A percentile compares a stretch with the other conserved stretches of the same genome.
Conservation (phyloP, 371 early-diverging fungal species). For the Sporodiniella umbellata region DNA sequence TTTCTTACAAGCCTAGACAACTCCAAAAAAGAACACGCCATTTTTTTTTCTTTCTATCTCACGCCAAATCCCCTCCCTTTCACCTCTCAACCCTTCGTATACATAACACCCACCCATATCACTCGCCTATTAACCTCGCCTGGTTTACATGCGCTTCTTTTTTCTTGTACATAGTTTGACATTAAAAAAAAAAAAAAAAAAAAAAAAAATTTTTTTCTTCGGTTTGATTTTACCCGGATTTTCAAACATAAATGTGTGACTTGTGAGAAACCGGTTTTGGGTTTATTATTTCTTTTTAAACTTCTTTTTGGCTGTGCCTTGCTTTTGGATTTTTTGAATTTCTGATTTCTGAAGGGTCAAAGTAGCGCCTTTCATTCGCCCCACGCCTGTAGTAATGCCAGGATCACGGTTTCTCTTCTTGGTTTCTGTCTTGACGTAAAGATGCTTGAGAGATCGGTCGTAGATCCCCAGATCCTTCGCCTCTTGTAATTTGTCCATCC, state of each 20-base stretch:
- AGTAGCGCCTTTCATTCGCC: slow-evolving; percentile 43
- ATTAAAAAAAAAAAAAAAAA: no score
- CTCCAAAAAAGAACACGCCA: neutral
- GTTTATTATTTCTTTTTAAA: neutral
- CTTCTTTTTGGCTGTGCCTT: slow-evolving; percentile 22
- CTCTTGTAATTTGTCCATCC: slow-evolving; percentile 26
- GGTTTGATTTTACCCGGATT: no score
- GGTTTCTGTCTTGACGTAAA: slow-evolving; percentile 34
- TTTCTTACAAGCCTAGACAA: slow-evolving; percentile 8
- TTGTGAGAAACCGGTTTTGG: neutral
- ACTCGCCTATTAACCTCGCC: no score
- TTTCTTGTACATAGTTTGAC: no score
- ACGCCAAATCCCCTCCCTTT: neutral
- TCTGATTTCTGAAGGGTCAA: slow-evolving; percentile 31
- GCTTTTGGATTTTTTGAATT: slow-evolving; percentile 24
- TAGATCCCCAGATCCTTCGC: slow-evolving; percentile 47
- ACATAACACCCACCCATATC: neutral
- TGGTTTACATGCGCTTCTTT: no score
- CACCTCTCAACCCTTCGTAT: neutral
- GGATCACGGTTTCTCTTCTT: slow-evolving; percentile 38
- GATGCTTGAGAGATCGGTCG: slow-evolving; percentile 40
- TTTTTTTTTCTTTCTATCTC: neutral
- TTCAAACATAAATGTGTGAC: no score
- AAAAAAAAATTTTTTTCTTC: no score
- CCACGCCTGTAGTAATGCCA: slow-evolving; percentile 44